Evolutionary conservation across 106 monocot genomes (phyloP), one percentile per base, ranked within the genome.

Genomic region (Iris macrosiphon): DNA sequence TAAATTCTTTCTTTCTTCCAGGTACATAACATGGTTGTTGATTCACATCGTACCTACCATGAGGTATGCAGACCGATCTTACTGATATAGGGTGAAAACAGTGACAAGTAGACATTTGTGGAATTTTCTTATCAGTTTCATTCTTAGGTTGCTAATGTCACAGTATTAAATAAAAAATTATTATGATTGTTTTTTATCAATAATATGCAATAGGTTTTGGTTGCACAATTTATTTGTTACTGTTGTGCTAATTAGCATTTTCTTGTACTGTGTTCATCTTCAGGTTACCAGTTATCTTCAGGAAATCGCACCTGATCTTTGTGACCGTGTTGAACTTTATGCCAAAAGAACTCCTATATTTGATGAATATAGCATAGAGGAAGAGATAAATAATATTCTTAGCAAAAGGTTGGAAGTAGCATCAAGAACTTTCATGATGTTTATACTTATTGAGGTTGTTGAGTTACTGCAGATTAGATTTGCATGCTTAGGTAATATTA

Each of bases 251-350:
- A 25, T 3, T 57, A 16, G 16, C 37, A 16, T 18, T 57, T 57
- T 35, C 57, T 16, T 31, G 0, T 61, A 5, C 40, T 48, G 16
- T 45, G 7, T 46, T 41, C 17, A 31, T 75, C 52, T 55, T 68
- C 68, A 95, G 95, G 82, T 95, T 49, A 95, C 79, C 63, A 84
- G 71, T 46, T 89, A 89, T 72, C 82, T 95, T 59, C 82, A 89
- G 54, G 82, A 86, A 77, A 86, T 89, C 52, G 95, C 89, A 47
- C 95, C 95, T 61, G 79, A 82, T 57, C 79, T 95, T 17, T 95
- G 85, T 75, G 43, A 79, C 14, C 72, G 89, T 46, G 85, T 95
- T 52, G 63, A 69, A 19, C 64, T 95, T 27, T 77, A 85, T 77
- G 70, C 76, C 49, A 89, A 86, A 72, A 71, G 60, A 71, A 75